A percentile compares a stretch with the other conserved stretches of the same genome.
These are phyloP conservation scores for Trichothecium roseum DNA, from an alignment of 2,329 filamentous ascomycete genomes.

Conservation along the genomic window DNA sequence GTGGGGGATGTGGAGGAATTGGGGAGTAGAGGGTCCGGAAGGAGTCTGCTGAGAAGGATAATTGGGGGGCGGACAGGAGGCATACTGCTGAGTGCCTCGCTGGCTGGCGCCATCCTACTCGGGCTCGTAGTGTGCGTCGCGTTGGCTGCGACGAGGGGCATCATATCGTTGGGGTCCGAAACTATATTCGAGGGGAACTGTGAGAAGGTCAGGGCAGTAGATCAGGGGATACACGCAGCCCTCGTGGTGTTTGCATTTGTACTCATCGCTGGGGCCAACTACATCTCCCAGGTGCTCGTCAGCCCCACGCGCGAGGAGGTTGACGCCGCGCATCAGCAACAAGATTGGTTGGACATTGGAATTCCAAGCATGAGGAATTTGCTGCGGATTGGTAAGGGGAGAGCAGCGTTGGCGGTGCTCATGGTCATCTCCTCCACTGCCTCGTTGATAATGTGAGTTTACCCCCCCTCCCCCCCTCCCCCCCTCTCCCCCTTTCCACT, in stretches of 20 bases:
- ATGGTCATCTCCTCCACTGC: slow-evolving; percentile 30
- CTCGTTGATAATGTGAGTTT: slow-evolving; percentile 38
- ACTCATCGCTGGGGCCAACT: slow-evolving; percentile 39
- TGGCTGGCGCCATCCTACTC: slow-evolving; percentile 27
- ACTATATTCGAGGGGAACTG: slow-evolving; percentile 30
- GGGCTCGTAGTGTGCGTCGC: slow-evolving; percentile 28
- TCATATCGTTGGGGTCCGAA: slow-evolving; percentile 8
- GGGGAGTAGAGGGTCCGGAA: slow-evolving; percentile 7
- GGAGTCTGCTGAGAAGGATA: slow-evolving; percentile 13
- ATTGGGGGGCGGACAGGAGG: slow-evolving; percentile 37
- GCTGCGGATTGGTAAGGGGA: slow-evolving; percentile 26
- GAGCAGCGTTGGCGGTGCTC: slow-evolving; percentile 26
- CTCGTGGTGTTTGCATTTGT: slow-evolving; percentile 32
- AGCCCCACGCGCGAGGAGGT: slow-evolving; percentile 42
- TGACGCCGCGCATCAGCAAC: slow-evolving; percentile 31
- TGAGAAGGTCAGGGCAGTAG: slow-evolving; percentile 20
- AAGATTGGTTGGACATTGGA: slow-evolving; percentile 42
- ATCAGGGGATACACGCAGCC: slow-evolving; percentile 30
- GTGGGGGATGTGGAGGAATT: slow-evolving; percentile 2
- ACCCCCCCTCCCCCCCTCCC: not conserved
- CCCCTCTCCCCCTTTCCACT: not conserved
- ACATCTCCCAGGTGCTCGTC: slow-evolving; percentile 41
- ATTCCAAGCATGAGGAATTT: slow-evolving; percentile 42
- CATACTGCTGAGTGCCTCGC: slow-evolving; percentile 29
- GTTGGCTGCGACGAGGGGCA: slow-evolving; percentile 22